Evolutionary conservation across 805 yeast genomes (phyloP).

Genomic region (Torulaspora maleeae): DNA sequence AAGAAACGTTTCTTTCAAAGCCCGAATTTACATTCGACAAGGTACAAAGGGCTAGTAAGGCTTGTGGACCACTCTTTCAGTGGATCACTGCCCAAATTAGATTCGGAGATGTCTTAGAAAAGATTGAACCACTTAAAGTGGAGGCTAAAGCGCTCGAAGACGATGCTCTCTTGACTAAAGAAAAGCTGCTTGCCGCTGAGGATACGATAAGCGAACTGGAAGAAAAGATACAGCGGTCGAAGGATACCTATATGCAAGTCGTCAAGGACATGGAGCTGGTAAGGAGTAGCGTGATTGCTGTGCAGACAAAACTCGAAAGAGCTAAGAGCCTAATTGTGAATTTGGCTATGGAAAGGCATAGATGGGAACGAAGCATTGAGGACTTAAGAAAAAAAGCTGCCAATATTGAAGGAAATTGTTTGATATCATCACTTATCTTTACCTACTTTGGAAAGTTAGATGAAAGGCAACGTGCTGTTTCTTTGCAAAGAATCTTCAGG

Average conservation of each 20-base stretch:
- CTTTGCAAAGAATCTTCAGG: constrained; percentile 37
- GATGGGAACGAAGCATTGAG: constrained; percentile 67
- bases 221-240: constrained; percentile 60
- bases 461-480: constrained; percentile 41
- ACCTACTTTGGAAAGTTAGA: constrained; percentile 59
- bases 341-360: constrained; percentile 57
- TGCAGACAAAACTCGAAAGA: constrained; percentile 55
- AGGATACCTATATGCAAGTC: constrained; percentile 61
- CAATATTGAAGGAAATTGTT: constrained; percentile 56
- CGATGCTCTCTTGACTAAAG: constrained; percentile 56
- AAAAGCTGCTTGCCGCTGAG: constrained; percentile 68
- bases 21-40: constrained; percentile 64
- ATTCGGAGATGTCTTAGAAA: constrained; percentile 66
- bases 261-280: constrained; percentile 76
- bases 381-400: constrained; percentile 45
- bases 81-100: constrained; percentile 90
- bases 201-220: constrained; percentile 78
- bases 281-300: constrained; percentile 62
- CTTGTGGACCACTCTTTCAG: constrained; percentile 84
- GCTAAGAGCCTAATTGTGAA: constrained; percentile 59
- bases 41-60: constrained; percentile 86
- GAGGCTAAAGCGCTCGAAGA: constrained; percentile 61
- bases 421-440: constrained; percentile 58
- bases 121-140: constrained; percentile 64
- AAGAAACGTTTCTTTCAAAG: constrained; percentile 52